Conservation (phyloP, 2,329 filamentous ascomycete species). For the Exophiala alcalophila region DNA sequence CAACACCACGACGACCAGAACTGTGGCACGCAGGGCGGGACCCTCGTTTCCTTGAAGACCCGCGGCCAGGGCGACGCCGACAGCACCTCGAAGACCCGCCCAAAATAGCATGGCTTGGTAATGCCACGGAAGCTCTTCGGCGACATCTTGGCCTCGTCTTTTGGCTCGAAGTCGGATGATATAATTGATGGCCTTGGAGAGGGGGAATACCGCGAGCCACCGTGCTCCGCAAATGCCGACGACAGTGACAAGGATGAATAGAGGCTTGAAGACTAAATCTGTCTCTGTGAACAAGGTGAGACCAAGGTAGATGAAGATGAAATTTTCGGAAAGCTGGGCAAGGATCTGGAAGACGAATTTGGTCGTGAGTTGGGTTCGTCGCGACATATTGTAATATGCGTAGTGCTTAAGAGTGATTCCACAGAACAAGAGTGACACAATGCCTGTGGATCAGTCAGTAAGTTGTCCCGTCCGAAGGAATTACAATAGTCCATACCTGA, state of each 20-base stretch:
- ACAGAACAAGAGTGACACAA: constrained; percentile 94
- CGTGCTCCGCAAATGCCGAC: constrained; percentile 87
- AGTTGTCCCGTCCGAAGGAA: too few species aligned
- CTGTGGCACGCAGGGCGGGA: constrained; percentile 82
- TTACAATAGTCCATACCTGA: constrained; percentile 68
- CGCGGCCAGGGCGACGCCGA: constrained; percentile 90
- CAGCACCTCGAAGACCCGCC: constrained; percentile 91
- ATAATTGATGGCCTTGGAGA: constrained; percentile 87
- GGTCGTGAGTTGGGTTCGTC: constrained; percentile 92
- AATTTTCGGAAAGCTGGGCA: constrained; percentile 94
- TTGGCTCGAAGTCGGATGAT: constrained; percentile 82
- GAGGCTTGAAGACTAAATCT: constrained; percentile 82
- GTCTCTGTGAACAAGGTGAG: constrained; percentile 91
- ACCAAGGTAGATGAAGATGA: constrained; percentile 98
- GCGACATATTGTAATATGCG: constrained; percentile 99
- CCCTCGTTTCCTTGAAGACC: constrained; percentile 79
- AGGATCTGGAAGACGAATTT: constrained; percentile 97
- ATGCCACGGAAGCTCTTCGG: constrained; percentile 86
- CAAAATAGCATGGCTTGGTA: constrained; percentile 99
- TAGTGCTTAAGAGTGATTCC: constrained; percentile 98
- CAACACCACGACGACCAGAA: constrained; percentile 94
- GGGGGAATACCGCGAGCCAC: constrained; percentile 91
- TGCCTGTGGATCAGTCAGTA: constrained; percentile 57
- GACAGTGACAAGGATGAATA: constrained; percentile 90
- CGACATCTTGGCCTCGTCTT: constrained; percentile 69